Percentiles rank a stretch among this genome's conserved stretches.
phyloP scores from a whole-genome alignment of 169 alveolate genomes.

The Blepharisma undulans region DNA sequence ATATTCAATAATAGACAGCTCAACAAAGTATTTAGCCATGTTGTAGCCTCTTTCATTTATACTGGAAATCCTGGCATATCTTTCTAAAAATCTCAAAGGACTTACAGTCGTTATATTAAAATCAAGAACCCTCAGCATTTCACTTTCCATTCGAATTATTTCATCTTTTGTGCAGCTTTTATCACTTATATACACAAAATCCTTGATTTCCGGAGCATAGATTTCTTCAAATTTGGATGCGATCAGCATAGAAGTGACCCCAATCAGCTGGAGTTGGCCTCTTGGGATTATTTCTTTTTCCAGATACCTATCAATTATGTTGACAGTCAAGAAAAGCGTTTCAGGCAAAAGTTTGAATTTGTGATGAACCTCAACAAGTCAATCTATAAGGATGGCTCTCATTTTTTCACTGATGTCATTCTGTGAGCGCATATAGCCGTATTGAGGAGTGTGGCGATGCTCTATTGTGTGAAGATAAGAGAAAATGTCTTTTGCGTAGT shows the following conservation, averaged over 20 bases:
- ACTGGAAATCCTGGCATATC: constrained; percentile 55
- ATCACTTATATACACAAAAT: constrained; percentile 83
- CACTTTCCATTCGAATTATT: constrained; percentile 72
- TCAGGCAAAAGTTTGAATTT: constrained; percentile 79
- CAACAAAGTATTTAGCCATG: constrained; percentile 57
- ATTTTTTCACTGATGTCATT: constrained; percentile 78
- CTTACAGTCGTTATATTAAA: constrained; percentile 63
- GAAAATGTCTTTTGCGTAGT: constrained; percentile 23
- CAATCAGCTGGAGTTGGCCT: constrained; percentile 74
- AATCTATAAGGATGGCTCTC: constrained; percentile 83
- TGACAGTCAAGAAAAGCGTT: constrained; percentile 76
- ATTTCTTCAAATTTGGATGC: constrained; percentile 88
- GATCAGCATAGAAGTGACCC: constrained; percentile 80
- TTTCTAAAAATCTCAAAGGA: constrained; percentile 68
- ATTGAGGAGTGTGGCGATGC: neutral
- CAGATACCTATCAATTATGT: constrained; percentile 80
- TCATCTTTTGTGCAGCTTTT: constrained; percentile 78
- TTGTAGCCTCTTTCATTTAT: neutral
- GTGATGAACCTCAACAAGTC: constrained; percentile 81
- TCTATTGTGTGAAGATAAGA: constrained; percentile 7
- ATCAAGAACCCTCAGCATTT: constrained; percentile 53
- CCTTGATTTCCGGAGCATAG: constrained; percentile 82
- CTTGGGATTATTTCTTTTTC: constrained; percentile 40
- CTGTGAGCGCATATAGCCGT: constrained; percentile 7
- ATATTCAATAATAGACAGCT: constrained; percentile 72